These are phyloP conservation scores for Epichloe amarillans DNA, from an alignment of 2,329 filamentous ascomycete genomes.

Conservation along the genomic window DNA sequence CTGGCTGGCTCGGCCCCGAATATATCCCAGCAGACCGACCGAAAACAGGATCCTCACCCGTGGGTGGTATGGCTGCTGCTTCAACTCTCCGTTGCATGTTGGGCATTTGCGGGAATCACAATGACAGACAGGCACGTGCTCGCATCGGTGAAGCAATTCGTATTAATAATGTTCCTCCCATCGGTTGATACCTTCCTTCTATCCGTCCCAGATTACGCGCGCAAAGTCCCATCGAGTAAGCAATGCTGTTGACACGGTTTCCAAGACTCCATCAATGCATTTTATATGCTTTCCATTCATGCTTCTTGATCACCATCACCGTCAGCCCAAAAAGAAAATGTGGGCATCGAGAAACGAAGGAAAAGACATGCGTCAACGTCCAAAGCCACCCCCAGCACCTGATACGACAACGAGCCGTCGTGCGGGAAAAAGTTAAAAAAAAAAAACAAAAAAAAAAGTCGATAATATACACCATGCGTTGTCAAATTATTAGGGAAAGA, in stretches of 20 bases:
- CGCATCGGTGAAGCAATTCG: too few relatives aligned
- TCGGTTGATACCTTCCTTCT: not conserved
- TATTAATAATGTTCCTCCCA: not conserved
- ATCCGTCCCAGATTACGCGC: not conserved
- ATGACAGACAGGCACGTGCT: too few relatives aligned
- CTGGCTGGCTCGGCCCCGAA: too few relatives aligned
- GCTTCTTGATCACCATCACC: not conserved
- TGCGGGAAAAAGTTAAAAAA: too few relatives aligned
- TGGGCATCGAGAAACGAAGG: too few relatives aligned
- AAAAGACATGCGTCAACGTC: not conserved
- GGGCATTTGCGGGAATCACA: too few relatives aligned
- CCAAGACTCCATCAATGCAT: conserved; percentile 3
- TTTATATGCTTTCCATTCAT: not conserved
- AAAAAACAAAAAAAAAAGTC: too few relatives aligned
- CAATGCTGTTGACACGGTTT: not conserved
- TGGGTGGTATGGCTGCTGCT: too few relatives aligned
- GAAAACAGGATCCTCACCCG: too few relatives aligned
- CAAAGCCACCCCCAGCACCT: not conserved
- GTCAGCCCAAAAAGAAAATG: too few relatives aligned
- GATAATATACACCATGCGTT: not conserved
- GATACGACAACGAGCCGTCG: not conserved
- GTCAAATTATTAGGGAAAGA: not conserved
- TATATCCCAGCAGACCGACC: too few relatives aligned
- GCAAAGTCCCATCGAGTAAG: not conserved
- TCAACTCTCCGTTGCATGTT: too few relatives aligned